Evolutionary conservation across 1,284 basidiomycete genomes (phyloP).

Genomic region (Sporisorium iseilematis-ciliati): DNA sequence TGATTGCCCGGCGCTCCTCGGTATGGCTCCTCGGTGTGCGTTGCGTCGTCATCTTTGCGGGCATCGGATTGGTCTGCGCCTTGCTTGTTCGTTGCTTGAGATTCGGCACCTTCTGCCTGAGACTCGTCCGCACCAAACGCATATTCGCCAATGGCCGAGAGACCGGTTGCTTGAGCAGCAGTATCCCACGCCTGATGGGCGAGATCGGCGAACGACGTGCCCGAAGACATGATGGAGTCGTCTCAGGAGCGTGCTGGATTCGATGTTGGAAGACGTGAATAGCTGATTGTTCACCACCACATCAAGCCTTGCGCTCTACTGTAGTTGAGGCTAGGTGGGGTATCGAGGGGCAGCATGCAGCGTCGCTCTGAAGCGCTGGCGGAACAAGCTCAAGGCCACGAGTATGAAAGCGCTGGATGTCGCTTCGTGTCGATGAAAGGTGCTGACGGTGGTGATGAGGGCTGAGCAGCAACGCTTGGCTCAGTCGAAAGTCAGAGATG

Average conservation of each 20-base stretch:
- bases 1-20: slow-evolving; percentile 49
- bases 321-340: background rate
- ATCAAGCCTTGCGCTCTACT: background rate
- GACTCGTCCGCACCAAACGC: background rate
- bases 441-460: too few relatives aligned
- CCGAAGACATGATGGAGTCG: slow-evolving; percentile 33
- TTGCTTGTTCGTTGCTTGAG: background rate
- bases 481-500: too few relatives aligned
- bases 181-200: slow-evolving; percentile 53
- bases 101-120: background rate
- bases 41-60: background rate
- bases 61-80: background rate
- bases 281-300: background rate
- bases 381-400: background rate
- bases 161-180: slow-evolving; percentile 32
- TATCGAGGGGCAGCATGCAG: too few relatives aligned
- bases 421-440: too few relatives aligned
- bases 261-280: background rate
- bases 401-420: too few relatives aligned
- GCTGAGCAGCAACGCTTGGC: too few relatives aligned
- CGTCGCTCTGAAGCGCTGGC: background rate
- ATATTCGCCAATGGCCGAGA: slow-evolving; percentile 19
- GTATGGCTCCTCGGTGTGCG: slow-evolving; percentile 11
- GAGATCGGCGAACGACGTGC: slow-evolving; percentile 54
- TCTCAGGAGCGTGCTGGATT: background rate